Base-by-base conservation (phyloP, 306 rosid genomes). In the Casuarina equisetifolia region DNA sequence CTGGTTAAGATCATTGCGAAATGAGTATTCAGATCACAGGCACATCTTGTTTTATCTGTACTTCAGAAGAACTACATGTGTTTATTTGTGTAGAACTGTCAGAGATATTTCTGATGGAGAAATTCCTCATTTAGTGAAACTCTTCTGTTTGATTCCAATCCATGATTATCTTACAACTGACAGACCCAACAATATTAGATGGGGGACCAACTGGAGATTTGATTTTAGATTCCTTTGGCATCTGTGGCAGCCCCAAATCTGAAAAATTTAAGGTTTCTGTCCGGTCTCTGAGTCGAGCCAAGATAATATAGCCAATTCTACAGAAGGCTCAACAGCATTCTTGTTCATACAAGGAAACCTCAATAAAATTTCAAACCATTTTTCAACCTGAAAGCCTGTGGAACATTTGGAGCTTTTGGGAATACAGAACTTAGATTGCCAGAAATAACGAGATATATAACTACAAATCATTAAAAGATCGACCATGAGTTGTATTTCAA, bases 391-490 rank as follows among this genome's bases (percentile, higher is more conserved):
- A 58, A 58, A 25, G 15, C 39, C 16, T 2, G 1, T 9, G 12
- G 15, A 58, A 15, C 64, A 58, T 9, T 16, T 40, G 35, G 35
- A 17, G 40, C 2, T 66, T 66, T 16, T 58, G 16, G 13, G 15
- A 25, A 11, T 35, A 2, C 11, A 20, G 39, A 25, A 58, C 15
- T 58, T 25, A 2, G 1, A 3, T 32, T 9, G 25, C 32, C 32
- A 25, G 32, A 25, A 25, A 25, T 25, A 17, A 52, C 1, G 20
- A 52, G 58, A 7, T 52, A 17, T 52, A 52, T 13, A 52, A 3
- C n/a, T 52, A 52, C 1, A 15, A 7, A 92, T 6, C 57, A 74
- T 45, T 84, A 84, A 67, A 92, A 97, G 85, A 94, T 78, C 77
- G 5, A 38, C 69, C 45, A 59, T 75, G 77, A 88, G 83, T 74